A percentile compares a stretch with the other conserved stretches of the same genome.
phyloP scores from a whole-genome alignment of 1,284 basidiomycete species.

The Moesziomyces sp. region DNA sequence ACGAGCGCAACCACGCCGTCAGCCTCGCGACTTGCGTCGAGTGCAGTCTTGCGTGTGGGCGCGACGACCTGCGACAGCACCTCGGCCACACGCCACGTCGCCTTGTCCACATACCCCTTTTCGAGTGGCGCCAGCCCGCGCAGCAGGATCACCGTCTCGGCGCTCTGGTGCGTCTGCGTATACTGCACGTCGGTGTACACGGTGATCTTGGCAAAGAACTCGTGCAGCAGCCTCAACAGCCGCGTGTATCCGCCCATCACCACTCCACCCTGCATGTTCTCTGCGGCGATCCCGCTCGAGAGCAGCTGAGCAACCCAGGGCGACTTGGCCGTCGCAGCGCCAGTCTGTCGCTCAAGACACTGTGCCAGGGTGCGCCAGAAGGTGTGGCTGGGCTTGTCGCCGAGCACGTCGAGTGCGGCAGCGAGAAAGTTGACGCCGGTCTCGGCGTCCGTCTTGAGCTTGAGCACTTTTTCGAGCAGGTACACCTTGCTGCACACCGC shows the following conservation, averaged over 20 bases:
- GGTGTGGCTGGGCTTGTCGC: slow-evolving; percentile 86
- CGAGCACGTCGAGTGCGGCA: slow-evolving; percentile 76
- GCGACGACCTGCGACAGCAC: slow-evolving; percentile 72
- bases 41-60: not conserved
- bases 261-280: not conserved
- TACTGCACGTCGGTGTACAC: slow-evolving; percentile 94
- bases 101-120: slow-evolving; percentile 83
- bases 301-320: slow-evolving; percentile 87
- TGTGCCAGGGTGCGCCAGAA: slow-evolving; percentile 86
- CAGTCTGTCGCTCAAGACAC: slow-evolving; percentile 74
- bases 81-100: slow-evolving; percentile 79
- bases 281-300: slow-evolving; percentile 72
- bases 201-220: slow-evolving; percentile 92
- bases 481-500: slow-evolving; percentile 82
- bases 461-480: slow-evolving; percentile 90
- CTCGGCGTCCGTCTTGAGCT: slow-evolving; percentile 75
- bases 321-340: slow-evolving; percentile 78
- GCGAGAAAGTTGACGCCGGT: slow-evolving; percentile 85
- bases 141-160: slow-evolving; percentile 87
- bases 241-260: slow-evolving; percentile 74
- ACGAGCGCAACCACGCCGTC: slow-evolving; percentile 67
- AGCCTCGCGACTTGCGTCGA: slow-evolving; percentile 8
- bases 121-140: slow-evolving; percentile 85
- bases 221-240: slow-evolving; percentile 88
- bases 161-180: slow-evolving; percentile 82